These are phyloP conservation scores for Quercus variabilis DNA, from an alignment of 306 rosid genomes.

Conservation along the genomic window DNA sequence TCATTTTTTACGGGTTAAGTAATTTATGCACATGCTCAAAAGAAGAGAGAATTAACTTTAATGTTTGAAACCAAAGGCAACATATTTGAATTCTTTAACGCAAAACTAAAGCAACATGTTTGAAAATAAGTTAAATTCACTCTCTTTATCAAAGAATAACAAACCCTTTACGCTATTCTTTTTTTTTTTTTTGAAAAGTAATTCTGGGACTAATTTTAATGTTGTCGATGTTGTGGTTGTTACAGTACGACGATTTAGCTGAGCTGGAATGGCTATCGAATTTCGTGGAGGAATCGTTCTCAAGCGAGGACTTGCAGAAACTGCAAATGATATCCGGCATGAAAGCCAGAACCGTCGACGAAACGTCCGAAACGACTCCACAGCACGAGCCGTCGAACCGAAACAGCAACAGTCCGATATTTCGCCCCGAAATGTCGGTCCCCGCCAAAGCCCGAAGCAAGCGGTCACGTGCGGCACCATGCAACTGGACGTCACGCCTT, in stretches of 20 bases:
- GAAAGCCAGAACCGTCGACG: constrained; percentile 36
- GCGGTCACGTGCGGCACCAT: constrained; percentile 67
- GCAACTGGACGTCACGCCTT: constrained; percentile 83
- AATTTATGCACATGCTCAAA: no score
- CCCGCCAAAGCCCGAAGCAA: constrained; percentile 93
- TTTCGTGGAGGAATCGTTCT: constrained; percentile 80
- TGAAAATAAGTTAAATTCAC: neutral
- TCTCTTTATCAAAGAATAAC: constrained; percentile 1
- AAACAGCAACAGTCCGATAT: constrained; percentile 19
- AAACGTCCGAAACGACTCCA: constrained; percentile 19
- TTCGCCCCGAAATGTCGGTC: constrained; percentile 50
- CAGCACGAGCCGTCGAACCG: constrained; percentile 28
- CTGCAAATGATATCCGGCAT: constrained; percentile 73
- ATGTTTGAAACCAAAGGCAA: no score
- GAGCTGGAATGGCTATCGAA: constrained; percentile 93
- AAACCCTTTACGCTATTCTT: constrained; percentile 9
- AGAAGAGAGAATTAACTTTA: no score
- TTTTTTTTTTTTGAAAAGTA: neutral
- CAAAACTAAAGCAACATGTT: neutral
- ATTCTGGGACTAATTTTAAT: neutral
- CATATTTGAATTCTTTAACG: no score
- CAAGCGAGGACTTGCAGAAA: constrained; percentile 74
- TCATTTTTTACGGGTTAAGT: rapidly evolving
- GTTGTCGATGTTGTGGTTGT: neutral
- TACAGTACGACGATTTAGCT: constrained; percentile 77